phyloP scores from a whole-genome alignment of 2,329 filamentous ascomycete species.

The Fusarium mundagurra region DNA sequence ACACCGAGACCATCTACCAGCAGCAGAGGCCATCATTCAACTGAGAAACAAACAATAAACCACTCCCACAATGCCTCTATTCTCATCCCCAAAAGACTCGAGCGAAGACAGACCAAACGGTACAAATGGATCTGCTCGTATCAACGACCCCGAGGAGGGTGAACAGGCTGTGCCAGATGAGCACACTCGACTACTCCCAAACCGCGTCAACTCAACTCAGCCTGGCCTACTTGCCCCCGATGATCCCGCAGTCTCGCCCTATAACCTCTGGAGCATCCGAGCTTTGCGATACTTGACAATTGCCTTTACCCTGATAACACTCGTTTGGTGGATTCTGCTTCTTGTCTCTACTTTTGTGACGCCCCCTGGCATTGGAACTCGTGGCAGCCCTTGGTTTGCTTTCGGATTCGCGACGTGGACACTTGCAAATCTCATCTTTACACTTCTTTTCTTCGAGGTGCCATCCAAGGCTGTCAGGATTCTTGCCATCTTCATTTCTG shows the following conservation, averaged over 20 bases:
- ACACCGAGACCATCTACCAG: not conserved
- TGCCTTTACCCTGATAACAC: constrained; percentile 77
- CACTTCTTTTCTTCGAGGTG: constrained; percentile 86
- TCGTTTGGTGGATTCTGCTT: constrained; percentile 92
- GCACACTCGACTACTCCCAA: constrained; percentile 74
- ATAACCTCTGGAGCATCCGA: constrained; percentile 93
- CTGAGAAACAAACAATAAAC: not conserved
- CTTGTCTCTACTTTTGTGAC: constrained; percentile 93
- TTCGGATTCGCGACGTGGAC: constrained; percentile 86
- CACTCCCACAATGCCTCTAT: constrained; percentile 46
- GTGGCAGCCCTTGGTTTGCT: constrained; percentile 91
- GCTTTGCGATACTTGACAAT: constrained; percentile 81
- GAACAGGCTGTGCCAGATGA: constrained; percentile 55
- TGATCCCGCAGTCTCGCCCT: constrained; percentile 76
- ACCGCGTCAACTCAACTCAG: constrained; percentile 64
- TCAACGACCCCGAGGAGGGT: constrained; percentile 34
- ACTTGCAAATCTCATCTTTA: constrained; percentile 77
- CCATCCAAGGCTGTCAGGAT: constrained; percentile 84
- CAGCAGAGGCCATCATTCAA: not conserved
- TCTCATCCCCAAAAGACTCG: constrained; percentile 43
- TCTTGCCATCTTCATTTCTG: constrained; percentile 72
- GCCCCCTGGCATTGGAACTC: constrained; percentile 83
- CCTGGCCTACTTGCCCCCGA: constrained; percentile 52
- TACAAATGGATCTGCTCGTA: constrained; percentile 11
- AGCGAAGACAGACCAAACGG: constrained; percentile 29